These are phyloP conservation scores for Cymbopogon flexuosus DNA, from an alignment of 202 grass and related monocot genomes.

Conservation along the genomic window DNA sequence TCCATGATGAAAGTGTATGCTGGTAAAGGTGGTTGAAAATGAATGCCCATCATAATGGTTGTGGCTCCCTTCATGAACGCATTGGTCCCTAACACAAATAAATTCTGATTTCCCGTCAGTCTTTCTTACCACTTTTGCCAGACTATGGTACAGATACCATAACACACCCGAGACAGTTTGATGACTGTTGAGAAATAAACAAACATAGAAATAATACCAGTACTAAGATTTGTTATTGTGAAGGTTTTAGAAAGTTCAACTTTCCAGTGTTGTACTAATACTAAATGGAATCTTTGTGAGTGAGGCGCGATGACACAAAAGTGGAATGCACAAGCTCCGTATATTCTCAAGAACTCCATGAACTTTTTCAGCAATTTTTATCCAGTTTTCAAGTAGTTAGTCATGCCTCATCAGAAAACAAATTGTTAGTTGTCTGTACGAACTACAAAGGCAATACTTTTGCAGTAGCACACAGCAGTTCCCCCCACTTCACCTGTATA, in stretches of 20 bases:
- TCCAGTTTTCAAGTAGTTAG: conserved; percentile 31
- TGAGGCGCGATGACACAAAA: not conserved
- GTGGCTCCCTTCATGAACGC: conserved; percentile 37
- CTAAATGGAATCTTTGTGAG: conserved; percentile 14
- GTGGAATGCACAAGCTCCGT: too few relatives aligned
- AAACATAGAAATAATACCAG: not conserved
- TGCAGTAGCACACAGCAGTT: not conserved
- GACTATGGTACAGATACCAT: conserved; percentile 31
- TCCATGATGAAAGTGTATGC: conserved; percentile 48
- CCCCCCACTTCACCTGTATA: not conserved
- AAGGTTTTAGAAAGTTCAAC: not conserved
- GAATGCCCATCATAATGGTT: conserved; percentile 47
- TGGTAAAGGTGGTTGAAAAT: conserved; percentile 48
- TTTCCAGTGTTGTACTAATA: not conserved
- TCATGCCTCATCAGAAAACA: not conserved
- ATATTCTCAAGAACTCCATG: conserved; percentile 10
- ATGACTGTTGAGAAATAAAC: not conserved
- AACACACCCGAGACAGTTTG: not conserved
- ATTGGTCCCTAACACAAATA: conserved; percentile 49
- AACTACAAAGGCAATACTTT: conserved; percentile 35
- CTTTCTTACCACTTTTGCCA: conserved; percentile 34
- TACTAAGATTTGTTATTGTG: not conserved
- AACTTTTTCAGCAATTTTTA: conserved; percentile 19
- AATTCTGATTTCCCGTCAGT: conserved; percentile 25
- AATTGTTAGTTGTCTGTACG: conserved; percentile 26